Evolutionary conservation across 495 filamentous ascomycete species (phyloP), one percentile per base, ranked within the genome.

Genomic region (Neurospora sublineolata): DNA sequence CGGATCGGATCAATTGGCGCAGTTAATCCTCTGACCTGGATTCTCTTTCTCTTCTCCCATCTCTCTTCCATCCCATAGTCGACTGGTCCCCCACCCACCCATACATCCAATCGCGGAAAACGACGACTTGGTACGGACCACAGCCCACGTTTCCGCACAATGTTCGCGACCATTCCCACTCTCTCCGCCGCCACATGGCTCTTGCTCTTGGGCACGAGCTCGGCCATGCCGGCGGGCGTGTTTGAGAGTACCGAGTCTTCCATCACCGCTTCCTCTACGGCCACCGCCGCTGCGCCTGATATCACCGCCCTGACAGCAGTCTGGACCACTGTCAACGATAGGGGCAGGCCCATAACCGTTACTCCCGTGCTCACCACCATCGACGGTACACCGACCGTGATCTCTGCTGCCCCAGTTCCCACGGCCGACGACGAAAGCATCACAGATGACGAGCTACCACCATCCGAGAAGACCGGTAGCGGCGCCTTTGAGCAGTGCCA

Each of bases 311-410:
- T 72, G 3, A 75, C 75, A 12, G 77, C 77, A 11, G 74, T 76
- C 20, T 84, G 83, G 83, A 80, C 83, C 11, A 79, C 81, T 3
- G 82, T 84, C 68, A 73, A 81, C 72, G 77, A 78, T 39, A 76
- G 78, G 37, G 82, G 81, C 46, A 71, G 69, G 6, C 77, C 81
- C 23, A 79, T 75, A 37, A 77, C 76, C 33, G 73, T 84, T 16
- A 84, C 83, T 14, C 81, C 81, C 14, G 74, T 80, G 20, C 41
- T 77, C 4, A 83, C 76, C 74, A 84, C 80, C 41, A 75, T 82
- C 70, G 73, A 68, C 69, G 80, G 80, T 38, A 84, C 80, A 8
- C 76, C 79, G 36, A 83, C 80, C 16, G 68, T 82, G 38, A 71
- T 82, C 52, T 78, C 77, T 1, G 80, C 74, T n/a, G 80, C 82